Evolutionary conservation across 2,329 filamentous ascomycete species (phyloP), one percentile per base, ranked within the genome.

Genomic region (Plenodomus lindquistii): DNA sequence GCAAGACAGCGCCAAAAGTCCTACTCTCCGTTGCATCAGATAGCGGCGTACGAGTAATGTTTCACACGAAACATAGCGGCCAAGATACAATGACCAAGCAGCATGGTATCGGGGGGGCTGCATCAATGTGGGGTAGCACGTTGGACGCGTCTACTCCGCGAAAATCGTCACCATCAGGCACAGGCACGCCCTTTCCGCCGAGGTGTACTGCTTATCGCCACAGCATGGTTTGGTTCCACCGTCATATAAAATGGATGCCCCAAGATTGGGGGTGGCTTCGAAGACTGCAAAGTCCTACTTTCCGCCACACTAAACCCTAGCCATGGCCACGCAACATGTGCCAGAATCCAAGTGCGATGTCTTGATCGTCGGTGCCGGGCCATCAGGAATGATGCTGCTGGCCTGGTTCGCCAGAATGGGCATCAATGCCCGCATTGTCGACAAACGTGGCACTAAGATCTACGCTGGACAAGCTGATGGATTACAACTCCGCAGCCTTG

Each of bases 391-490:
- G 54, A 75, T 75, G 72, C 57, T 71, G 37, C 69, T 73, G 9
- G 62, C 71, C 20, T 76, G 73, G 70, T 71, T 75, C 66, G 70
- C 72, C 13, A 63, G 66, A 46, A 72, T 66, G 42, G 72, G 72
- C 6, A 69, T 76, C 55, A 60, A 73, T 34, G 64, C 71, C 35
- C 70, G 74, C 15, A 71, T 75, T 24, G 66, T 76, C 15, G 74
- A 76, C 50, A 75, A 76, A 40, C 64, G 73, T 3, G 63, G 69
- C 29, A 73, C 68, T 40, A 75, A 75, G 56, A 68, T 75, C 39
- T 73, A 66, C 49, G 57, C 66, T 15, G 73, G 73, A 5, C 73
- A 75, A 52, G 75, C 72, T 2, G 73, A 75, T 55, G 73, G 75
- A 2, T 54, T 77, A 7, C 73, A 76, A 56, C 64, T 67, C 21